Evolutionary conservation across 768 basidiomycete species (phyloP).

Genomic region (Termitomyces sp.): DNA sequence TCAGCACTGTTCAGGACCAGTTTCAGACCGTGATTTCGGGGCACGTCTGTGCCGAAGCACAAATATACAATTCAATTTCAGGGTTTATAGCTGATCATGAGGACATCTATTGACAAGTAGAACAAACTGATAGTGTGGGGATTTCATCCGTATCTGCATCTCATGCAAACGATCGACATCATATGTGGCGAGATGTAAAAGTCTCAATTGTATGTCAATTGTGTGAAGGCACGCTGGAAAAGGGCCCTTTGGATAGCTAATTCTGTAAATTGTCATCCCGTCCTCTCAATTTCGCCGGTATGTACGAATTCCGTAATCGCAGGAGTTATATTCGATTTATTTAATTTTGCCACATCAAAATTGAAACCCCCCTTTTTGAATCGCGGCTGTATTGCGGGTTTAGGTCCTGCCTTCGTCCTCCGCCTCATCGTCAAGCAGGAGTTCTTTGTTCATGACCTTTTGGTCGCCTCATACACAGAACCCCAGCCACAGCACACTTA

Average conservation of each 20-base stretch:
- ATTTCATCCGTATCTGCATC: neutral
- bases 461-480: slow-evolving; percentile 10
- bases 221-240: neutral
- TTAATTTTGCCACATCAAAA: neutral
- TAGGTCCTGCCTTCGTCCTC: neutral
- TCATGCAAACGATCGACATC: neutral
- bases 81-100: neutral
- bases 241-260: neutral
- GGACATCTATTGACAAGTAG: too few relatives aligned
- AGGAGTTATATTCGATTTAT: too few relatives aligned
- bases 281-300: too few relatives aligned
- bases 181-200: neutral
- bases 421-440: neutral
- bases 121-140: neutral
- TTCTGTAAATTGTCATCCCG: too few relatives aligned
- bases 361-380: slow-evolving; percentile 6
- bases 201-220: neutral
- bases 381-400: neutral
- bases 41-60: neutral
- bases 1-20: neutral
- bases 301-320: too few relatives aligned
- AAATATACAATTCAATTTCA: neutral
- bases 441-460: slow-evolving; percentile 14
- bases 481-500: slow-evolving; percentile 9
- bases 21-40: slow-evolving; percentile 1